Conservation (phyloP, 306 rosid species). For the Quercus wislizeni region DNA sequence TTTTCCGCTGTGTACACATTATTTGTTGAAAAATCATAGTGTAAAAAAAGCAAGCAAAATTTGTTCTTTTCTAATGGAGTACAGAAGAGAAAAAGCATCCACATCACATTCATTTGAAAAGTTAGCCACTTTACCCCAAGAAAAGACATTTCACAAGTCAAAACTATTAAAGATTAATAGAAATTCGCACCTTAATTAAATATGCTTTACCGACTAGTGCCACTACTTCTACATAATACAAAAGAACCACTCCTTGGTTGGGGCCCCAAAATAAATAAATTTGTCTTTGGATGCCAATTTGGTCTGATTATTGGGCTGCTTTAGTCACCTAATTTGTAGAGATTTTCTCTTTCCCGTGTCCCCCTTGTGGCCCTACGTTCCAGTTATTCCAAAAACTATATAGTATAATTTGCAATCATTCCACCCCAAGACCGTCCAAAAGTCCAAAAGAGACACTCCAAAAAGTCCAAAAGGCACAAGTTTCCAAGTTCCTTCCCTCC, state of each 20-base stretch:
- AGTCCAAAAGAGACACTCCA: slow-evolving; percentile 20
- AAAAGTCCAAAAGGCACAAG: slow-evolving; percentile 33
- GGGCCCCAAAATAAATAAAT: background rate
- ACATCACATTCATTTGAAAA: background rate
- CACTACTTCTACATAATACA: background rate
- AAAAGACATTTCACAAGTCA: background rate
- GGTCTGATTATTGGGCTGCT: slow-evolving; percentile 27
- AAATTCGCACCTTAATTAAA: background rate
- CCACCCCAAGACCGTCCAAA: slow-evolving; percentile 36
- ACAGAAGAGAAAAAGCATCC: background rate
- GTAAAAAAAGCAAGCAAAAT: background rate
- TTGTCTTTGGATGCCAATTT: background rate
- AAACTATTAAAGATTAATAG: background rate
- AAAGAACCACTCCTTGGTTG: background rate
- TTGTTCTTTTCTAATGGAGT: background rate
- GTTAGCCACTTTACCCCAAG: slow-evolving; percentile 1
- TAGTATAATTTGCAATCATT: background rate
- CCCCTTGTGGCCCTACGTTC: background rate
- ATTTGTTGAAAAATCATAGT: background rate
- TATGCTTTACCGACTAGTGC: background rate
- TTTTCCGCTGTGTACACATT: no score
- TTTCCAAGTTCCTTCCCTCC: slow-evolving; percentile 41
- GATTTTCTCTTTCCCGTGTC: slow-evolving; percentile 5
- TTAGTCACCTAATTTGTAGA: slow-evolving; percentile 37
- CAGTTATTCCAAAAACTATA: slow-evolving; percentile 15